Conservation (phyloP, 108 stramenopile genomes). For the Cylindrotheca closterium region DNA sequence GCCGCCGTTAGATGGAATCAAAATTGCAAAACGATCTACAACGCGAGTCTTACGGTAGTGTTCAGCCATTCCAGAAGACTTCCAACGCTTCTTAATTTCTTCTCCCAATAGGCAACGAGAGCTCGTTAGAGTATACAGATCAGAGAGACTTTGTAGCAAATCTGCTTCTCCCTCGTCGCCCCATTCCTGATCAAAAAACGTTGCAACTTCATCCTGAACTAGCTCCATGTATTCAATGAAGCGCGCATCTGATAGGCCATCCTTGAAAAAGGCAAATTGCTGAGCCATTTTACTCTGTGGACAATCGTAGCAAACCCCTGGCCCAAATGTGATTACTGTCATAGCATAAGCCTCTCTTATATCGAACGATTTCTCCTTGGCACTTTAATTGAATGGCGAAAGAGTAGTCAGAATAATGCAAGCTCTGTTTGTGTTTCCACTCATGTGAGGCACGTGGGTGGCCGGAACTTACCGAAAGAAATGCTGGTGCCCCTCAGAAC, state of each 20-base stretch:
- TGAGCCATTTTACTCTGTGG: constrained; percentile 56
- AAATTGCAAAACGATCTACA: background rate
- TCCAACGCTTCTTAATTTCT: constrained; percentile 63
- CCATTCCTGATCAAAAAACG: constrained; percentile 38
- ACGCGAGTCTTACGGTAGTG: constrained; percentile 36
- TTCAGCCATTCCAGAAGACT: constrained; percentile 51
- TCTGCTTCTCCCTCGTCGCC: constrained; percentile 49
- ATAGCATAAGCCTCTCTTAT: constrained; percentile 64
- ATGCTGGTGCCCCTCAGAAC: constrained; percentile 63
- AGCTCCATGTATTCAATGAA: constrained; percentile 62
- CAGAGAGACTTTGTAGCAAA: constrained; percentile 44
- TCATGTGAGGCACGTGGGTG: too few species aligned
- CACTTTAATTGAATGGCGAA: too few species aligned
- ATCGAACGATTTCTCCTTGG: constrained; percentile 52
- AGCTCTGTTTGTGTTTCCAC: too few species aligned
- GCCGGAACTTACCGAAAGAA: too few species aligned
- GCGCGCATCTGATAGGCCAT: constrained; percentile 36
- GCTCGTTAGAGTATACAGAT: constrained; percentile 70
- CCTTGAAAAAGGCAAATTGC: constrained; percentile 65
- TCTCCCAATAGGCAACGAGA: constrained; percentile 65
- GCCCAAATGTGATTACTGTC: constrained; percentile 72
- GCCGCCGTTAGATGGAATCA: background rate
- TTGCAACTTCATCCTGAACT: constrained; percentile 52
- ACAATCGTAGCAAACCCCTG: constrained; percentile 63
- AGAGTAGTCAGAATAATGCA: too few species aligned